Base-by-base conservation (phyloP, 1,284 basidiomycete genomes). In the Puccinia polysora region DNA sequence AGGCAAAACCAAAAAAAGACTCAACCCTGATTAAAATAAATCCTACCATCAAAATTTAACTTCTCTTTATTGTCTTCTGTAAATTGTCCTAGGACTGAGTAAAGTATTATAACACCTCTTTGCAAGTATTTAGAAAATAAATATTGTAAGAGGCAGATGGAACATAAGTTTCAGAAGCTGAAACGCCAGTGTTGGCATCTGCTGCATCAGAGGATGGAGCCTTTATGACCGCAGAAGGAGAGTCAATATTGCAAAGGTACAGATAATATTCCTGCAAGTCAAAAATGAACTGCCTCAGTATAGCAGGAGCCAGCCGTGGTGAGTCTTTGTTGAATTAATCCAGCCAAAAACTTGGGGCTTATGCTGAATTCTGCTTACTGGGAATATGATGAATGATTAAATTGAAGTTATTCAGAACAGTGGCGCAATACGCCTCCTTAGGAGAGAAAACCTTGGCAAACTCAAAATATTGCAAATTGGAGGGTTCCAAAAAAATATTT, bases 381-480 rank as follows among this genome's bases (percentile, higher is more conserved):
- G 34, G 3, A 20, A 49, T 49, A 50, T 64, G 62, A 45, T 49
- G 15, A 64, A 64, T 64, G 25, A 25, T 4, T 28, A 63, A 34
- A 18, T 63, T 47, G 47, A 63, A 63, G 15, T 20, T 28, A 45
- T 60, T 38, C n/a, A n/a, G n/a, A n/a, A n/a, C n/a, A n/a, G n/a
- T n/a, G n/a, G n/a, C n/a, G n/a, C n/a, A n/a, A n/a, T 32, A 2
- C n/a, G 55, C 56, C 20, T 70, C 56, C 30, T 58, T 49, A 1
- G 58, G 68, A 36, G 68, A 32, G 10, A 68, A 52, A 28, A 23
- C 28, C 25, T 45, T 38, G 15, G 50, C 30, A 4, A 18, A 47
- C 25, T 43, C 52, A 49, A 70, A 62, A 38, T 71, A 63, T 12
- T 20, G 18, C 3, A 71, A 20, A n/a, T 71, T 71, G 0, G 56